Conservation (phyloP, 768 basidiomycete species). For the Trametes cinnabarina region DNA sequence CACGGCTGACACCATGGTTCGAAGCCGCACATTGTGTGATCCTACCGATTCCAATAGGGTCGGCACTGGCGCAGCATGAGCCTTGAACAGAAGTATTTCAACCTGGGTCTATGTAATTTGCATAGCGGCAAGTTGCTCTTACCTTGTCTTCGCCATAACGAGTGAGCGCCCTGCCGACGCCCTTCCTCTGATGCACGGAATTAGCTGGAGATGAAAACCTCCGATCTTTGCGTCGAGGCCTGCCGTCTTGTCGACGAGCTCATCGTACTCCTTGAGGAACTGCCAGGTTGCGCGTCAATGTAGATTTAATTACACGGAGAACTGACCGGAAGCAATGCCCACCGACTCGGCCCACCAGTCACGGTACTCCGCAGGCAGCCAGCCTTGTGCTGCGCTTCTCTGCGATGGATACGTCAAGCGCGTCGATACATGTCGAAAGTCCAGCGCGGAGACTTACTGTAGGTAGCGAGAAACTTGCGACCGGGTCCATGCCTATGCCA, state of each 20-base stretch:
- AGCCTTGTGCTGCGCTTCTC: slow-evolving; percentile 9
- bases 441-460: not conserved
- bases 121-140: no score
- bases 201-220: slow-evolving; percentile 12
- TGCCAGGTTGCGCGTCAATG: not conserved
- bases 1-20: not conserved
- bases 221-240: slow-evolving; percentile 15
- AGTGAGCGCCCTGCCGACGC: slow-evolving; percentile 8
- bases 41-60: slow-evolving; percentile 3
- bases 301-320: not conserved
- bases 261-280: slow-evolving; percentile 10
- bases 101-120: not conserved
- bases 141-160: slow-evolving; percentile 10
- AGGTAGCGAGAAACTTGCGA: slow-evolving; percentile 6
- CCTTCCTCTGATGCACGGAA: slow-evolving; percentile 12
- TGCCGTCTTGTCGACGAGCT: not conserved
- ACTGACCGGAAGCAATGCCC: not conserved
- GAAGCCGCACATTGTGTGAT: not conserved
- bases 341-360: slow-evolving; percentile 13
- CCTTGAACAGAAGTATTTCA: not conserved
- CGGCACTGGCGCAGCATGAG: not conserved
- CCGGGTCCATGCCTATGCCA: slow-evolving; percentile 14
- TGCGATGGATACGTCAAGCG: not conserved
- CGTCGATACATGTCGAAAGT: no score
- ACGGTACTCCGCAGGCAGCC: not conserved